Base-by-base conservation (phyloP, 345 rosid genomes). In the Excoecaria cochinchinensis region DNA sequence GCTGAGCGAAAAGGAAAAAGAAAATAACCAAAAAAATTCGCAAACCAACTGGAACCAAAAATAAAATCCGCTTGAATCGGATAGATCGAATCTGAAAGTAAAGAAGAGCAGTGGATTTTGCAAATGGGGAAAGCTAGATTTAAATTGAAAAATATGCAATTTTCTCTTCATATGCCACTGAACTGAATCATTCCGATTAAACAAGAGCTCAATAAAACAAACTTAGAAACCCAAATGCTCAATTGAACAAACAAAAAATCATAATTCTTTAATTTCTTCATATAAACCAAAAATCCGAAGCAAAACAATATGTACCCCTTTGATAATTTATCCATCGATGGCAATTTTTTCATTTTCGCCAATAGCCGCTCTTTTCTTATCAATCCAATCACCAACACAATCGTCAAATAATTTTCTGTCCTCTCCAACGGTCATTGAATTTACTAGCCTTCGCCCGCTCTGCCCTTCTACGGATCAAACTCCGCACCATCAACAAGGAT, bases 301-400 rank as follows among this genome's bases (percentile, higher is more conserved):
- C 94, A 93, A 84, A 91, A 93, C 90, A 93, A 93, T 71, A 76
- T 93, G 63, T 93, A 93, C 87, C 98, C 98, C 5, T 90, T 87
- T 53, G 90, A 91, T 58, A 77, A 87, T 79, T 95, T 93, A 21
- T 80, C 86, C 69, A 90, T 97, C 4, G 97, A 93, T 15, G 94
- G 98, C 9, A 93, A 86, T 81, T 85, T 91, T 80, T 93, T 90
- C 80, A 66, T 93, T 60, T 91, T 93, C 52, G 93, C 98, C 67
- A 93, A 93, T 87, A 73, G 85, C 70, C 89, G 95, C 7, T 87
- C 97, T 22, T 74, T 95, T 72, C 85, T 90, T 21, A 81, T 95
- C 55, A 67, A 81, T 71, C 90, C 94, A 3, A 78, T 71, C 36
- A 53, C 80, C 0, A 87, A 91, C 77, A 14, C 40, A 40, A 81